phyloP scores from a whole-genome alignment of 495 filamentous ascomycete species.

The Cudoniella acicularis region DNA sequence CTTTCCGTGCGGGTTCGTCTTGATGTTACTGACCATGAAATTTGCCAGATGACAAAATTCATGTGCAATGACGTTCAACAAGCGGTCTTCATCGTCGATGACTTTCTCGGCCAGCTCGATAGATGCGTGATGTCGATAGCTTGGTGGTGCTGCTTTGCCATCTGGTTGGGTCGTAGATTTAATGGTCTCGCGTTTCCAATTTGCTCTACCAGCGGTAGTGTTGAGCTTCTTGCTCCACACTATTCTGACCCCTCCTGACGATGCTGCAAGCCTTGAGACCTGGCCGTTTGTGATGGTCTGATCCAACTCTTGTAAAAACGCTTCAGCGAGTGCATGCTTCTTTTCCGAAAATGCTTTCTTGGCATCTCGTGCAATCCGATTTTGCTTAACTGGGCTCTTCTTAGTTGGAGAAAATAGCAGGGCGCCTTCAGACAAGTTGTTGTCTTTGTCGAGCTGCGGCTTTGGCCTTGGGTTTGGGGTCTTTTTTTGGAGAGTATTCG shows the following conservation, averaged over 20 bases:
- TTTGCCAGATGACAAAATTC: constrained; percentile 94
- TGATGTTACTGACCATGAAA: constrained; percentile 71
- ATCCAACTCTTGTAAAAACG: constrained; percentile 76
- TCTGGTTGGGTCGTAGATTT: constrained; percentile 25
- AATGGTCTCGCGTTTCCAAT: constrained; percentile 65
- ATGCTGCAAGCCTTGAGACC: constrained; percentile 53
- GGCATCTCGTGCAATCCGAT: constrained; percentile 29
- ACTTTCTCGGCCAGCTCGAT: constrained; percentile 91
- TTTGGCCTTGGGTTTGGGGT: constrained; percentile 25
- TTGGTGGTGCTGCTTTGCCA: constrained; percentile 6
- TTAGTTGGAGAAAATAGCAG: constrained; percentile 7
- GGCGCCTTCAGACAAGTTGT: constrained; percentile 8
- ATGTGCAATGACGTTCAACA: constrained; percentile 85
- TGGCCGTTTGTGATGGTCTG: constrained; percentile 56
- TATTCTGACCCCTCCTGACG: constrained; percentile 74
- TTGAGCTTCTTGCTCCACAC: constrained; percentile 82
- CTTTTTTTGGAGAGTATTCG: constrained; percentile 65
- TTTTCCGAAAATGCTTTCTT: constrained; percentile 63
- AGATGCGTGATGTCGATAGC: constrained; percentile 58
- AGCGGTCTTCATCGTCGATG: constrained; percentile 68
- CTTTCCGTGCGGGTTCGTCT: constrained; percentile 70
- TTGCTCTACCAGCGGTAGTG: constrained; percentile 83
- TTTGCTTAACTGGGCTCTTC: constrained; percentile 21
- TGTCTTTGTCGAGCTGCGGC: constrained; percentile 2
- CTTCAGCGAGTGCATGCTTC: constrained; percentile 63